Conservation (phyloP, 371 early-diverging fungal species). For the Nematocida ausubeli region DNA sequence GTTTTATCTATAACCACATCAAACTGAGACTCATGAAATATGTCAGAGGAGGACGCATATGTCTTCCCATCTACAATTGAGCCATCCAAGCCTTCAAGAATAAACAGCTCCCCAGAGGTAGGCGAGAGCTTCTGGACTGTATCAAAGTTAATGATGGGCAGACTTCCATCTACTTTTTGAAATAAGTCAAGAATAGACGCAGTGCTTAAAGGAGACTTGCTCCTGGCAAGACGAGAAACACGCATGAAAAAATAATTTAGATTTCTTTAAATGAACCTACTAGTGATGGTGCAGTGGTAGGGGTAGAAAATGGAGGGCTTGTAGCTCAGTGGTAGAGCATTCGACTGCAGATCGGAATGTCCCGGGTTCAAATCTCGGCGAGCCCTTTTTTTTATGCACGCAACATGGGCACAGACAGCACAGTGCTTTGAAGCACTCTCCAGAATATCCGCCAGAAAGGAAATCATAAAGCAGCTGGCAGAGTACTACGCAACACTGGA, state of each 20-base stretch:
- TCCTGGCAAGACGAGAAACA: constrained; percentile 23
- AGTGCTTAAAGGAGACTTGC: constrained; percentile 35
- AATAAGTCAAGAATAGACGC: constrained; percentile 40
- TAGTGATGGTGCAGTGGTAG: background rate
- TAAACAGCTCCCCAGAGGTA: constrained; percentile 44
- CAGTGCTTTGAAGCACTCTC: constrained; percentile 61
- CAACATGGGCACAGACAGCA: constrained; percentile 13
- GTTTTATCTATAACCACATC: constrained; percentile 44
- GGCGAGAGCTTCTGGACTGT: constrained; percentile 1
- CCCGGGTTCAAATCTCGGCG: constrained; percentile 66
- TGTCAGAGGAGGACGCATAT: constrained; percentile 8
- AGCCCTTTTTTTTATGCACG: constrained; percentile 58
- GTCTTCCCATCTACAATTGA: constrained; percentile 22
- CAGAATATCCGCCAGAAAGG: constrained; percentile 57
- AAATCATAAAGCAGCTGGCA: constrained; percentile 62
- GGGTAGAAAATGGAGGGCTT: constrained; percentile 21
- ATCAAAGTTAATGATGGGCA: constrained; percentile 5
- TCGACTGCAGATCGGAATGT: constrained; percentile 66
- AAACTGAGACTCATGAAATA: constrained; percentile 47
- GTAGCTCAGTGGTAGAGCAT: constrained; percentile 67
- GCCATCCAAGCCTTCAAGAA: constrained; percentile 30
- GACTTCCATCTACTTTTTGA: constrained; percentile 20
- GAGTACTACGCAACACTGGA: constrained; percentile 40
- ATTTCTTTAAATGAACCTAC: background rate
- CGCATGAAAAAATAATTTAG: constrained; percentile 46